Evolutionary conservation across 352 stramenopile species (phyloP), one percentile per base, ranked within the genome.

Genomic region (Globisporangium uncinulatum): DNA sequence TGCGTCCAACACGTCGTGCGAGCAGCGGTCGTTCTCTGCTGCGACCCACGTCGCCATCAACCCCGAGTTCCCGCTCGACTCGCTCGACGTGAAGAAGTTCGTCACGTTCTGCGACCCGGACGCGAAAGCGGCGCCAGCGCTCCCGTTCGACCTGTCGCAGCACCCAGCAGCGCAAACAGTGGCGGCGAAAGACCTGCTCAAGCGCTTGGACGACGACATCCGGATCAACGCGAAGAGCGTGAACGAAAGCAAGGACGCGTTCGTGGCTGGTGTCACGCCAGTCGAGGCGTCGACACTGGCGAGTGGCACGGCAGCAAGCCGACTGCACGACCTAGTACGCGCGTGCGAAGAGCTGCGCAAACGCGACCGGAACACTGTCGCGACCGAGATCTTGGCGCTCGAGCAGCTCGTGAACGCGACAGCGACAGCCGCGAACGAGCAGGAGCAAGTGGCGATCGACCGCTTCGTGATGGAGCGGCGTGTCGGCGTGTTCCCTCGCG

Each of bases 91-190:
- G 3, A 70, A 80, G 10, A 54, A 68, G 21, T 94, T 87, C 47
- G 73, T 95, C 32, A 86, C 81, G 1, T 90, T 87, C 20, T 87
- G 78, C 46, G 77, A 92, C 17, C 80, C 79, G 34, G 82, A 92
- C 32, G 59, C 57, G 0, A 62, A 79, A 54, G 56, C 88, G 6
- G 52, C 59, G 3, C 20, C 63, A 14, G 66, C 61, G 13, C 67
- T 99, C 11, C 95, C 96, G 36, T 99, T 99, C 64, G 86, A 98
- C 54, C 65, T 99, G 31, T 89, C 79, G 0, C 65, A 74, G 13
- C 95, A 97, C 37, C 92, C 78, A 52, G 89, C 67, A 43, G 92
- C 86, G 15, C 87, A 97, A 63, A 98, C 92, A 19, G 89, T 95
- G 45, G 97, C 95, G 51, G 97, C 94, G 7, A 92, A 97, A 67